Percentiles rank a stretch among this genome's conserved stretches.
phyloP scores from a whole-genome alignment of 2,329 filamentous ascomycete genomes.

The Fusarium metavorans region DNA sequence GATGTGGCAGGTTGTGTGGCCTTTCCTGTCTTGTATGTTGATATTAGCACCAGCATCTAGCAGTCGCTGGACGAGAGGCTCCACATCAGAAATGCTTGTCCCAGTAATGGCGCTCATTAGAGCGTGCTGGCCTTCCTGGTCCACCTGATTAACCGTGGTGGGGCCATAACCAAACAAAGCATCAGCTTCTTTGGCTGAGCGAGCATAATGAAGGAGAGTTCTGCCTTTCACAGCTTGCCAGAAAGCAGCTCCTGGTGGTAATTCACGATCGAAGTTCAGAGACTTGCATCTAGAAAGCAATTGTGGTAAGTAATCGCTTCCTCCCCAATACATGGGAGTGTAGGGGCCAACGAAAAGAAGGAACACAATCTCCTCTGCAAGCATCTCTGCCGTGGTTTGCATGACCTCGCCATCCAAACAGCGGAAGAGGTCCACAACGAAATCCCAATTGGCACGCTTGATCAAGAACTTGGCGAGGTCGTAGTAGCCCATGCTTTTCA shows the following conservation, averaged over 20 bases:
- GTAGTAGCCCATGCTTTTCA: no score
- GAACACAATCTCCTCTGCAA: not conserved
- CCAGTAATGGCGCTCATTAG: not conserved
- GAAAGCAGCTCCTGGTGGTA: not conserved
- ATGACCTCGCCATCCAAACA: not conserved
- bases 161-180: not conserved
- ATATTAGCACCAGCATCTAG: not conserved
- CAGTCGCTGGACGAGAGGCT: not conserved
- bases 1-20: not conserved
- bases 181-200: not conserved
- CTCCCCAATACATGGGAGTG: no score
- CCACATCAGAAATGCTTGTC: accelerated
- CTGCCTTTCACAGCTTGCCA: not conserved
- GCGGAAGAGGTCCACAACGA: not conserved
- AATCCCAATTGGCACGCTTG: not conserved
- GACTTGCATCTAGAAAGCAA: not conserved
- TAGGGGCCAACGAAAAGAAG: no score
- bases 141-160: not conserved
- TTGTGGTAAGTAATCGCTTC: accelerated
- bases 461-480: no score
- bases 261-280: not conserved
- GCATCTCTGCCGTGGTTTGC: not conserved
- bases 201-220: not conserved
- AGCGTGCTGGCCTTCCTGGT: not conserved
- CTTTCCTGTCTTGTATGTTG: not conserved